A percentile compares a stretch with the other conserved stretches of the same genome.
These are phyloP conservation scores for Penicillium taxi DNA, from an alignment of 495 filamentous ascomycete species.

Conservation along the genomic window DNA sequence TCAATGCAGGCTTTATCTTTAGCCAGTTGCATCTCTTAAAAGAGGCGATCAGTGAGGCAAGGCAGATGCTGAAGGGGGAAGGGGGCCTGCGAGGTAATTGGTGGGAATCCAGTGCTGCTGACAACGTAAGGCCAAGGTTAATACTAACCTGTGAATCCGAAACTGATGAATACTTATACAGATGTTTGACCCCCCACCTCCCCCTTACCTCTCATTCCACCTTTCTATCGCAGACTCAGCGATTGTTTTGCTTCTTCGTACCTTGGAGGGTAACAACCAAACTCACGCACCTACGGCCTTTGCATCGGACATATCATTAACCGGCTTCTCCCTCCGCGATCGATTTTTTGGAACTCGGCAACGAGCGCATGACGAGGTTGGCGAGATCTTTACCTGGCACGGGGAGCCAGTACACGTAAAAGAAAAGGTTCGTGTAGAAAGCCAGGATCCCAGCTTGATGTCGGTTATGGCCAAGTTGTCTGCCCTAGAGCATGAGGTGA, in stretches of 20 bases:
- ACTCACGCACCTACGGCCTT: constrained; percentile 52
- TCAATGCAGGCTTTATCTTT: constrained; percentile 60
- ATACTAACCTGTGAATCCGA: background rate
- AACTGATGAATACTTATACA: too few relatives aligned
- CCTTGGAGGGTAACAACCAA: constrained; percentile 58
- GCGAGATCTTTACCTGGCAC: constrained; percentile 59
- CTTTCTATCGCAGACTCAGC: constrained; percentile 70
- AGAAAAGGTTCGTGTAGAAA: constrained; percentile 87
- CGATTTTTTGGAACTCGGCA: constrained; percentile 45
- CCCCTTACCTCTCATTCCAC: constrained; percentile 59
- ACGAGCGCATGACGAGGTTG: constrained; percentile 74
- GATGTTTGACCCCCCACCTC: constrained; percentile 52
- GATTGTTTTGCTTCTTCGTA: constrained; percentile 69
- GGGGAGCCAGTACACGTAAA: constrained; percentile 71
- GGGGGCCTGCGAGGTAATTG: constrained; percentile 46
- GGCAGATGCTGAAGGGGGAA: constrained; percentile 41
- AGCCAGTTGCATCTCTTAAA: constrained; percentile 70
- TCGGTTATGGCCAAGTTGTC: constrained; percentile 80
- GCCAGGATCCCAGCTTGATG: constrained; percentile 81
- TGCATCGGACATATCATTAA: constrained; percentile 44
- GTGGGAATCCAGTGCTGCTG: constrained; percentile 49
- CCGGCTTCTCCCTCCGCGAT: constrained; percentile 52
- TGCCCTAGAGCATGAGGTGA: constrained; percentile 67
- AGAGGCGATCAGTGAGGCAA: constrained; percentile 66
- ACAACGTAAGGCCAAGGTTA: constrained; percentile 34